phyloP scores from a whole-genome alignment of 2,329 filamentous ascomycete genomes.

The Emergomyces africanus region DNA sequence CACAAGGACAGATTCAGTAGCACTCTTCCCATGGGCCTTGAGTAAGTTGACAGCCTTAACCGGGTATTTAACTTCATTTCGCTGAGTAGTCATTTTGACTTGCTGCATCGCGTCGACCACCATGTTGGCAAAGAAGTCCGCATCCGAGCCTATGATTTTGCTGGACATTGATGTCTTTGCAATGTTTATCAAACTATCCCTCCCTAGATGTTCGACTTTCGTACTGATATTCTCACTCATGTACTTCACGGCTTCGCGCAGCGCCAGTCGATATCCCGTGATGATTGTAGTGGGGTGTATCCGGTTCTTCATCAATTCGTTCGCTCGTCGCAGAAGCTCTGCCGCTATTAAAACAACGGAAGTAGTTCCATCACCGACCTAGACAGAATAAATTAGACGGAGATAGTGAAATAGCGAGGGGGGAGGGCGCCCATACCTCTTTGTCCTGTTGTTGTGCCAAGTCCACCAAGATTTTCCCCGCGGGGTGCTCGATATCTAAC shows the following conservation, averaged over 20 bases:
- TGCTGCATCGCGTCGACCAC: slow-evolving; percentile 92
- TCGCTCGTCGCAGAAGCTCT: slow-evolving; percentile 82
- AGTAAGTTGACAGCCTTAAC: slow-evolving; percentile 99
- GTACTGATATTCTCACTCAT: slow-evolving; percentile 98
- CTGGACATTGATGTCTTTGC: slow-evolving; percentile 99
- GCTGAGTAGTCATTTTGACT: slow-evolving; percentile 86
- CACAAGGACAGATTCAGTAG: slow-evolving; percentile 74
- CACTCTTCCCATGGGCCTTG: slow-evolving; percentile 90
- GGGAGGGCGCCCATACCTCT: slow-evolving; percentile 41
- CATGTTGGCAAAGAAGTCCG: slow-evolving; percentile 95
- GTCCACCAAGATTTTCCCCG: slow-evolving; percentile 96
- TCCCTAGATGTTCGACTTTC: slow-evolving; percentile 82
- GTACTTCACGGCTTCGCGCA: slow-evolving; percentile 94
- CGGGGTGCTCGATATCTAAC: slow-evolving; percentile 93
- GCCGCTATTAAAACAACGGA: slow-evolving; percentile 96
- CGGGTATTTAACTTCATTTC: slow-evolving; percentile 86
- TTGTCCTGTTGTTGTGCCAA: slow-evolving; percentile 97
- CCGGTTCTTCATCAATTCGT: slow-evolving; percentile 98
- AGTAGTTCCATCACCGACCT: slow-evolving; percentile 92
- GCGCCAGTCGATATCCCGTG: slow-evolving; percentile 87
- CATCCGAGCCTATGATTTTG: slow-evolving; percentile 94
- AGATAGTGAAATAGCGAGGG: not conserved
- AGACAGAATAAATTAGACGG: slow-evolving; percentile 1
- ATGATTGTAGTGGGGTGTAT: slow-evolving; percentile 99
- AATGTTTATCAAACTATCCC: slow-evolving; percentile 84